Percentiles rank a stretch among this genome's conserved stretches.
Evolutionary conservation across 2,329 filamentous ascomycete species (phyloP).

Genomic region (Trichophyton equinum): DNA sequence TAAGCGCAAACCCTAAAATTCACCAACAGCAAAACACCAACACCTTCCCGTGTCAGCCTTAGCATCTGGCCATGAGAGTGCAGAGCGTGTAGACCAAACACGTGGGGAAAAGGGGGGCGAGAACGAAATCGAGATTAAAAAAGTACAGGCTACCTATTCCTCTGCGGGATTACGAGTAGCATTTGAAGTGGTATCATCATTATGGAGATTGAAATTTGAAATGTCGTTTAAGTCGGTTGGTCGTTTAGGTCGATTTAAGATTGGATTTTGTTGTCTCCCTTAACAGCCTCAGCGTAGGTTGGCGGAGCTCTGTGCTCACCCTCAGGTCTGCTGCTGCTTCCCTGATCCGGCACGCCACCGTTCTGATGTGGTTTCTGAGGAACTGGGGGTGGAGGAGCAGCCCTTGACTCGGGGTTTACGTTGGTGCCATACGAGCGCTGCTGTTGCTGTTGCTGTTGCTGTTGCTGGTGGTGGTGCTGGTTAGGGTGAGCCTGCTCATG

Average conservation of each 20-base stretch:
- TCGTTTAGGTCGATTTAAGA: conserved; percentile 17
- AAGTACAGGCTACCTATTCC: neutral
- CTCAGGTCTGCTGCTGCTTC: conserved; percentile 23
- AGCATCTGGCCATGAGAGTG: neutral
- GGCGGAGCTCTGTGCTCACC: conserved; percentile 48
- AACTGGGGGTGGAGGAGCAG: conserved; percentile 17
- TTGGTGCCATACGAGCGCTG: conserved; percentile 29
- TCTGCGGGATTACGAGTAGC: neutral
- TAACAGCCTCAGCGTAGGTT: conserved; percentile 79
- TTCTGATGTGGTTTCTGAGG: conserved; percentile 5
- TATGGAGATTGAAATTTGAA: neutral
- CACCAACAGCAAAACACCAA: neutral
- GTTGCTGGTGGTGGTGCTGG: conserved; percentile 17
- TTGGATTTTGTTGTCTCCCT: conserved; percentile 86
- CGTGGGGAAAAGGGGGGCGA: too few species aligned
- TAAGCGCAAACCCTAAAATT: neutral
- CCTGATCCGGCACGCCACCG: conserved; percentile 8
- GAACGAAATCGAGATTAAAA: neutral
- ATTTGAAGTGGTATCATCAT: neutral
- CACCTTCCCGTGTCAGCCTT: neutral
- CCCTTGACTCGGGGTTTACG: conserved; percentile 19
- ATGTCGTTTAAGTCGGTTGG: neutral
- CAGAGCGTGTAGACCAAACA: neutral
- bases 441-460: conserved; percentile 18
- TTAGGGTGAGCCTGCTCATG: conserved; percentile 25